Percentiles rank a stretch among this genome's conserved stretches.
These are phyloP conservation scores for Ichthyophthirius multifiliis DNA, from an alignment of 169 alveolate species.

Conservation along the genomic window DNA sequence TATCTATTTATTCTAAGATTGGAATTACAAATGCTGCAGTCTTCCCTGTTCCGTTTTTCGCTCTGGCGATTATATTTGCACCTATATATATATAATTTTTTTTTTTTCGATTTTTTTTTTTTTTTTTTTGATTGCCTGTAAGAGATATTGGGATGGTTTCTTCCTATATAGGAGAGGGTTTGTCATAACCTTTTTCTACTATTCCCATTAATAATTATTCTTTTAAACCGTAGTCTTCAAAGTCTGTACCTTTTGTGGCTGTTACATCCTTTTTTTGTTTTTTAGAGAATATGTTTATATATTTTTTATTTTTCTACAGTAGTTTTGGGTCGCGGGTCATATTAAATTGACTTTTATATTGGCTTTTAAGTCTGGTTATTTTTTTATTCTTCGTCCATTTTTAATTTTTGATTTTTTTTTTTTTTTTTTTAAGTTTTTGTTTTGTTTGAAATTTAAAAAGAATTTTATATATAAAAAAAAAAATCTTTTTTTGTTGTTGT, in stretches of 20 bases:
- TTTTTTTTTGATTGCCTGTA: slow-evolving; percentile 53
- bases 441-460: no score
- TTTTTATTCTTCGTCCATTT: no score
- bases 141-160: slow-evolving; percentile 98
- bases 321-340: no score
- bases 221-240: slow-evolving; percentile 96
- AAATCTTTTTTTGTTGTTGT: no score
- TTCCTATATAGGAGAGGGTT: slow-evolving; percentile 99
- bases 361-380: no score
- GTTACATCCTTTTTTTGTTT: slow-evolving; percentile 93
- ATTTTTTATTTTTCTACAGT: no score
- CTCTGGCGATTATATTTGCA: slow-evolving; percentile 94
- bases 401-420: no score
- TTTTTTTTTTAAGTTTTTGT: no score
- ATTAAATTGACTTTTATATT: no score
- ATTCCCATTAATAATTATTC: slow-evolving; percentile 96
- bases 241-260: slow-evolving; percentile 97
- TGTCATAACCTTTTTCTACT: slow-evolving; percentile 97
- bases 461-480: no score
- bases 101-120: no score
- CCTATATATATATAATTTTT: not conserved
- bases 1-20: slow-evolving; percentile 89
- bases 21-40: slow-evolving; percentile 99
- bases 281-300: no score
- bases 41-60: slow-evolving; percentile 99